Evolutionary conservation across 805 yeast species (phyloP), one percentile per base, ranked within the genome.

Genomic region (Nadsonia fulvescens): DNA sequence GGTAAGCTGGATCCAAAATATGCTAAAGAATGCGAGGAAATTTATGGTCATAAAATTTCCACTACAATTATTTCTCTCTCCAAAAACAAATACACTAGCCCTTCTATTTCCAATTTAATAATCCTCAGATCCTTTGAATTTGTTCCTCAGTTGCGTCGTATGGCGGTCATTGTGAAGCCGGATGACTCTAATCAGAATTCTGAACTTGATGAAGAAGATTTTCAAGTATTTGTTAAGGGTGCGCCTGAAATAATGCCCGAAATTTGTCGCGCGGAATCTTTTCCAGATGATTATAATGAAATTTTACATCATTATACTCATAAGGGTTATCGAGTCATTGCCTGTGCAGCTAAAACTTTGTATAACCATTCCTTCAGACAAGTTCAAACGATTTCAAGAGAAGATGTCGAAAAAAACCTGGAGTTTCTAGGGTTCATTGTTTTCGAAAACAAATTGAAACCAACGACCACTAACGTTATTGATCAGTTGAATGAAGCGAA

Each of bases 181-280:
- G 54, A 35, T 12, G 27, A 32, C 6, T 28, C 36, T 12, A 47
- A 53, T 12, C n/a, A n/a, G n/a, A n/a, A n/a, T n/a, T n/a, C n/a
- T n/a, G n/a, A n/a, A n/a, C n/a, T n/a, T n/a, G n/a, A n/a, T n/a
- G n/a, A n/a, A n/a, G n/a, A n/a, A n/a, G 45, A 51, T 11, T 56
- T 58, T 33, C 51, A 54, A 33, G 66, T 70, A 0, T 73, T 66
- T 44, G 81, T 89, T 8, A 89, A 89, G 44, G 99, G 99, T 25
- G 98, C 99, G 0, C 99, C 99, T 0, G 99, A 89, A 45, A 78
- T 83, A 7, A 77, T 89, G 61, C 56, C 63, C 15, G 72, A 68
- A 10, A 67, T 89, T 15, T 89, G 98, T 51, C 53, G 56, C 9
- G 67, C 73, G 2, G 66, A 62, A 11, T 55, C 82, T 0, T 50